Evolutionary conservation across 768 basidiomycete genomes (phyloP).

Genomic region (Brasilioporus rufonigricans): DNA sequence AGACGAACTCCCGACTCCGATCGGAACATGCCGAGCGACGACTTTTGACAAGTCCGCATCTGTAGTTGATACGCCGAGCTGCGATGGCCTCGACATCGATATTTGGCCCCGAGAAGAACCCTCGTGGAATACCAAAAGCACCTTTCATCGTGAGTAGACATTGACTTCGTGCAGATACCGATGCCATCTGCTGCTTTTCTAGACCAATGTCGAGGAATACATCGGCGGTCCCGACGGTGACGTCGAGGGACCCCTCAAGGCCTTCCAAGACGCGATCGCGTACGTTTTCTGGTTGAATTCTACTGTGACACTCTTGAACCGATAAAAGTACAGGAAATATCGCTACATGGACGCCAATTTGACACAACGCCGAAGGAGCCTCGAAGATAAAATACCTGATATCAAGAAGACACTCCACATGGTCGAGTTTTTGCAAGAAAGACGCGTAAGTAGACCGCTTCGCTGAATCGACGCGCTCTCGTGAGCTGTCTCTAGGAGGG

Average conservation of each 20-base stretch:
- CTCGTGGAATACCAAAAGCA: slow-evolving; percentile 92
- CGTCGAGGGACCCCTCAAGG: slow-evolving; percentile 73
- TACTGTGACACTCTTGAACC: slow-evolving; percentile 14
- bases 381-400: slow-evolving; percentile 96
- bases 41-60: neutral
- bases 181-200: neutral
- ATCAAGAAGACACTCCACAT: slow-evolving; percentile 89
- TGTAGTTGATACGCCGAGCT: neutral
- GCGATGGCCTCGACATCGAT: slow-evolving; percentile 27
- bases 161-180: neutral
- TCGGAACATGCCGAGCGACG: slow-evolving; percentile 22
- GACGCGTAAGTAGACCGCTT: slow-evolving; percentile 49
- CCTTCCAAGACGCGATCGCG: slow-evolving; percentile 93
- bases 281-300: slow-evolving; percentile 40
- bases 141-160: slow-evolving; percentile 80
- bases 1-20: slow-evolving; percentile 15
- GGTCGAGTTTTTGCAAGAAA: slow-evolving; percentile 76
- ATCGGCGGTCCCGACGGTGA: slow-evolving; percentile 76
- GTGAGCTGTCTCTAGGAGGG: slow-evolving; percentile 47
- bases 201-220: slow-evolving; percentile 89
- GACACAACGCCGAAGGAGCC: slow-evolving; percentile 67
- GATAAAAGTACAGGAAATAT: slow-evolving; percentile 76
- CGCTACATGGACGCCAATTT: slow-evolving; percentile 94
- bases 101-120: slow-evolving; percentile 60
- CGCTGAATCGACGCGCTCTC: neutral